Base-by-base conservation (phyloP, 192 early-diverging fungal species). In the Coemansia reversa region DNA sequence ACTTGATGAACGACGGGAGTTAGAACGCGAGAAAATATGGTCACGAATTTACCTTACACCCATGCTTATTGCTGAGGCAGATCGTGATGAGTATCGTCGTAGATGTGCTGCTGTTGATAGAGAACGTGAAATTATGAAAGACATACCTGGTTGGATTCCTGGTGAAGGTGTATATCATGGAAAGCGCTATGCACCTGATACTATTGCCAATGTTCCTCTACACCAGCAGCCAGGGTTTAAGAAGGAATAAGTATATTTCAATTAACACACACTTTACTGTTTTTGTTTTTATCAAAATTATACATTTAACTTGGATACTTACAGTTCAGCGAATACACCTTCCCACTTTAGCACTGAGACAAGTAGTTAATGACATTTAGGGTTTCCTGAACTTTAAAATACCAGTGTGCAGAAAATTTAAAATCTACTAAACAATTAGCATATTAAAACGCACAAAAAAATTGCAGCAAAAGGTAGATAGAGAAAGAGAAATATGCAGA, bases 1-100 rank as follows among this genome's bases (percentile, higher is more conserved):
- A 0, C 63, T 84, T 1, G 69, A 72, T 20, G 77, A 82, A 56
- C 56, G 79, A 23, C 70, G 95, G 52, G 96, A 98, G 67, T 81
- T 95, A 24, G 86, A 90, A 42, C 88, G 97, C 62, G 95, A 97
- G 76, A 93, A 96, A 65, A 84, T 88, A 12, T 98, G 97, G 97
- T 76, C 89, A 55, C 89, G 97, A 50, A 93, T 98, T 65, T 84
- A 94, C 84, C 82, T 98, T 19, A 83, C 93, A 19, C 97, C 97
- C 3, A 62, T 96, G 63, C 85, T 97, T 28, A 89, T 93, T 69
- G 95, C 97, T 39, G 97, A 98, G 84, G 83, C 87, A 5, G 97
- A 98, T 76, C 87, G 97, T 20, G 95, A 97, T 74, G 77, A 84
- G 22, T 91, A 93, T 74, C 86, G 94, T 56, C 85, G 94, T n/a